Conservation (phyloP, 2,329 filamentous ascomycete species). For the Fusarium clavum region DNA sequence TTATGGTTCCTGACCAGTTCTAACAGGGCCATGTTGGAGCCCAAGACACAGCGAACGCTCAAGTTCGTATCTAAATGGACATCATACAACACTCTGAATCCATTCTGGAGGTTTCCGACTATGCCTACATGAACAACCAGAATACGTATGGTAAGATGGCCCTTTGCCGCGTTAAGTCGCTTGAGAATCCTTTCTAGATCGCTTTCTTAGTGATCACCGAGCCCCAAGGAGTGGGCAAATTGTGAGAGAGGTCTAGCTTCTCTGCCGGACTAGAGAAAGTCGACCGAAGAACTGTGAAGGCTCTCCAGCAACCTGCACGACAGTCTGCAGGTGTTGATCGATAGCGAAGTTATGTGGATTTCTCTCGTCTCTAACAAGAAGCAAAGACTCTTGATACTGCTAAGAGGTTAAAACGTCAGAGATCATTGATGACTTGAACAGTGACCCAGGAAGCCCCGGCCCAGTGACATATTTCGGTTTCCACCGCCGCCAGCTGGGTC, state of each 20-base stretch:
- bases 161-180: not conserved
- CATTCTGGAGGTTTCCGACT: not conserved
- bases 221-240: not conserved
- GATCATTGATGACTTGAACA: constrained; percentile 39
- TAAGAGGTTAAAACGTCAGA: not conserved
- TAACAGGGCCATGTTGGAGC: not conserved
- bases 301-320: not conserved
- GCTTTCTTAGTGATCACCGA: not conserved
- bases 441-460: not conserved
- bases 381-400: not conserved
- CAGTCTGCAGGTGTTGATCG: not conserved
- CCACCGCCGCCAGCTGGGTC: constrained; percentile 53
- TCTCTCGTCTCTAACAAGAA: not conserved
- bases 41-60: not conserved
- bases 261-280: not conserved
- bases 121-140: not conserved
- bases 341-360: not conserved
- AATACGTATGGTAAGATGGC: not conserved
- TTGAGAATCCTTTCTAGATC: not conserved
- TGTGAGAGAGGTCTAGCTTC: not conserved
- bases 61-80: not conserved
- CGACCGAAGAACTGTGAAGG: not conserved
- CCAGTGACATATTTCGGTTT: constrained; percentile 53
- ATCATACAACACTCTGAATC: not conserved
- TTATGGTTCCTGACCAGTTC: not conserved